Conservation (phyloP, 176 grass and related monocot species). For the Carex myosuroides region DNA sequence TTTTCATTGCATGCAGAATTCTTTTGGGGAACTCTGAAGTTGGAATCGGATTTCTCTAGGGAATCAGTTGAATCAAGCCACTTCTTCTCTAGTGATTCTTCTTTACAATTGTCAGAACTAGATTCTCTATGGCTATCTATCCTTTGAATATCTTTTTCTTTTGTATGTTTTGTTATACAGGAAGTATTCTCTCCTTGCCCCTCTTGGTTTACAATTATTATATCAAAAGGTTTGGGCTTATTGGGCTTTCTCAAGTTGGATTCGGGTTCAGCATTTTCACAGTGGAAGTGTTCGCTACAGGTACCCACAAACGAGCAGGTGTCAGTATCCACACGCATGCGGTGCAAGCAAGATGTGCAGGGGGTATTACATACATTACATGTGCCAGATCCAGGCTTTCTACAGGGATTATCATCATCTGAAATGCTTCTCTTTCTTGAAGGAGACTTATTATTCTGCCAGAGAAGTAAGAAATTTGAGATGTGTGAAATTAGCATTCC, state of each 20-base stretch:
- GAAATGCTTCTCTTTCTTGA: slow-evolving; percentile 14
- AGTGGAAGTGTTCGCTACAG: background rate
- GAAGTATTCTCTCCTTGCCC: slow-evolving; percentile 21
- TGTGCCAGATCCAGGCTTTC: slow-evolving; percentile 10
- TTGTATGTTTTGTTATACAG: slow-evolving; percentile 4
- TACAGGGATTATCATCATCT: background rate
- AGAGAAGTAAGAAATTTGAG: background rate
- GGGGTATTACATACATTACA: slow-evolving; percentile 23
- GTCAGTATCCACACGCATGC: slow-evolving; percentile 14
- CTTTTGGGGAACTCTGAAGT: slow-evolving; percentile 8
- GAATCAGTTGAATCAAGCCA: background rate
- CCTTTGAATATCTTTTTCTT: background rate
- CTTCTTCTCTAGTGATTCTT: background rate
- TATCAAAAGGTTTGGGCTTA: slow-evolving; percentile 8
- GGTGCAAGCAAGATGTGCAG: slow-evolving; percentile 20
- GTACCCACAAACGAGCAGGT: slow-evolving; percentile 3
- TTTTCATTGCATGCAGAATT: background rate
- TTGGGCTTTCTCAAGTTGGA: slow-evolving; percentile 3
- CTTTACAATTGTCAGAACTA: background rate
- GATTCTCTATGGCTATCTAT: slow-evolving; percentile 1
- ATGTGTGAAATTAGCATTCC: slow-evolving; percentile 3
- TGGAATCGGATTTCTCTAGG: slow-evolving; percentile 10
- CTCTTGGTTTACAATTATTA: slow-evolving; percentile 9
- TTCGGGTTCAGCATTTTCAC: background rate
- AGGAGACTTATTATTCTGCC: slow-evolving; percentile 10